A percentile compares a stretch with the other conserved stretches of the same genome.
Evolutionary conservation across 1,284 basidiomycete species (phyloP).

Genomic region (Inonotus obliquus): DNA sequence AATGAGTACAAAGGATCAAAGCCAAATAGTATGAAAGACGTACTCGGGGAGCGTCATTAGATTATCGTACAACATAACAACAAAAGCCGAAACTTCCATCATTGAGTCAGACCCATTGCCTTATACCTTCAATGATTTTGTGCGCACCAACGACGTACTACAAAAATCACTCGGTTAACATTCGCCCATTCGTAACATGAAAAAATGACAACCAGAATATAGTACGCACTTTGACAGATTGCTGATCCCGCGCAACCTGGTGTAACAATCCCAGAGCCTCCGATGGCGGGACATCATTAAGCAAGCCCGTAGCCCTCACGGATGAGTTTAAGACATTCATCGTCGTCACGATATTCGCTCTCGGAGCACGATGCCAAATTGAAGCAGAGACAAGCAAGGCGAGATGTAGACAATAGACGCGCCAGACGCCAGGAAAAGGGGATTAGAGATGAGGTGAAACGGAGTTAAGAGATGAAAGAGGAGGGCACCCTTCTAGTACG

Average conservation of each 20-base stretch:
- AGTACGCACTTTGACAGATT: not conserved
- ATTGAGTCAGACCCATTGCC: not conserved
- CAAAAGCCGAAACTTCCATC: not conserved
- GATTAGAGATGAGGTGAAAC: not conserved
- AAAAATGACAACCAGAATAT: not conserved
- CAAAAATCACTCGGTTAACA: not conserved
- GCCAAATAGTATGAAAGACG: not conserved
- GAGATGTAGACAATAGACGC: not conserved
- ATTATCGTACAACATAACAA: slow-evolving; percentile 14
- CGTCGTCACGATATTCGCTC: not conserved
- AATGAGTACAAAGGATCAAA: not conserved
- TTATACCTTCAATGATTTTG: not conserved
- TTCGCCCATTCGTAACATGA: not conserved
- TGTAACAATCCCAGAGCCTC: not conserved
- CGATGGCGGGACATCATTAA: not conserved
- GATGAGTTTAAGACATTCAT: not conserved
- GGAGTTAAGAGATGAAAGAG: not conserved
- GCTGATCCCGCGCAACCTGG: not conserved
- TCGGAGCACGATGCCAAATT: not conserved
- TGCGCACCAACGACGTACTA: slow-evolving; percentile 3
- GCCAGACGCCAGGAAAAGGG: not conserved
- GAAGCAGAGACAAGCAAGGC: not conserved
- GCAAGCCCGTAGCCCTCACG: not conserved
- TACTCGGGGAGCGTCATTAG: slow-evolving; percentile 4
- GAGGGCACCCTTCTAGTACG: not conserved